A percentile compares a stretch with the other conserved stretches of the same genome.
phyloP scores from a whole-genome alignment of 2,329 filamentous ascomycete species.

The Stagonosporopsis tanaceti region DNA sequence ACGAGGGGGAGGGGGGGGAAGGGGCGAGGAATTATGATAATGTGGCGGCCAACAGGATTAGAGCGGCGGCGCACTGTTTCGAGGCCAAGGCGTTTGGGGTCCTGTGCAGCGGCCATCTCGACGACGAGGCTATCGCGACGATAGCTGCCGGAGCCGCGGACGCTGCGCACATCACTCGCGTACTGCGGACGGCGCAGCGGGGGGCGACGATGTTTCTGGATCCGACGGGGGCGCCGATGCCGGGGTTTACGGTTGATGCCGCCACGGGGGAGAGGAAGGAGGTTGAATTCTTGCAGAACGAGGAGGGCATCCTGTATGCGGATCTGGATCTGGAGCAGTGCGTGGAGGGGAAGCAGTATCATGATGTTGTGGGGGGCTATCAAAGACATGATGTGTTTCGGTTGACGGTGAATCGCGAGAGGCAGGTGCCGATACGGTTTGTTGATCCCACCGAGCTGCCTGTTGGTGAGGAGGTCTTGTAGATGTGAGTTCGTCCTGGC shows the following conservation, averaged over 20 bases:
- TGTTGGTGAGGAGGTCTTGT: background rate
- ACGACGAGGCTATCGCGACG: slow-evolving; percentile 49
- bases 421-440: slow-evolving; percentile 43
- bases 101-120: slow-evolving; percentile 57
- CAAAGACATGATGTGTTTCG: slow-evolving; percentile 64
- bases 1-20: background rate
- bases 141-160: slow-evolving; percentile 42
- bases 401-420: slow-evolving; percentile 56
- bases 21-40: slow-evolving; percentile 60
- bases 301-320: slow-evolving; percentile 62
- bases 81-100: slow-evolving; percentile 66
- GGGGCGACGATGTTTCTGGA: slow-evolving; percentile 62
- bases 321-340: slow-evolving; percentile 60
- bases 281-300: slow-evolving; percentile 53
- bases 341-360: slow-evolving; percentile 65
- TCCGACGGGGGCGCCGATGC: slow-evolving; percentile 56
- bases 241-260: slow-evolving; percentile 49
- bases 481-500: background rate
- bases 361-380: slow-evolving; percentile 65
- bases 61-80: slow-evolving; percentile 65
- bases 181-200: slow-evolving; percentile 51
- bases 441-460: background rate
- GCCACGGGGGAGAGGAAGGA: slow-evolving; percentile 26
- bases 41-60: slow-evolving; percentile 60
- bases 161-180: slow-evolving; percentile 38